phyloP scores from a whole-genome alignment of 1,284 basidiomycete genomes.

The Phylloporus sp. region DNA sequence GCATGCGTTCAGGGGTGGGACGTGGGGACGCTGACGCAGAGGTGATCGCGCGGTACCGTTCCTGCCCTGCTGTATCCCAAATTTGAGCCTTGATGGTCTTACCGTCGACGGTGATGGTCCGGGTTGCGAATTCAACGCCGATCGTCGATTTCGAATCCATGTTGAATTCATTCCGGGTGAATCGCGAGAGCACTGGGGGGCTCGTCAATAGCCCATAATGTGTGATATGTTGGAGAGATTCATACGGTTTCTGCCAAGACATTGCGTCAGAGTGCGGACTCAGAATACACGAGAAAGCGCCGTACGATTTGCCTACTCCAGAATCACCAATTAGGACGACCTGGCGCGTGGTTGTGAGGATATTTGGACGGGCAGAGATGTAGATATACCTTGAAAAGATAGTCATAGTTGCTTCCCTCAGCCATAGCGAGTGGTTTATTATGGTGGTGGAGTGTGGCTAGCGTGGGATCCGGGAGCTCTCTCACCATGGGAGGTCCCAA shows the following conservation, averaged over 20 bases:
- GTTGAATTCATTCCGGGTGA: conserved; percentile 99
- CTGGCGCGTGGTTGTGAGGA: conserved; percentile 48
- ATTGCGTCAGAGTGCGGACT: background rate
- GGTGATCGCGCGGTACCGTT: conserved; percentile 98
- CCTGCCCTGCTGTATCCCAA: conserved; percentile 99
- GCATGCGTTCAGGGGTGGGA: conserved; percentile 7
- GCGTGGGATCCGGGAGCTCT: too few species aligned
- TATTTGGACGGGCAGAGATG: too few species aligned
- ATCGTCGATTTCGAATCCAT: conserved; percentile 99
- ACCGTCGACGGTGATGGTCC: conserved; percentile 92
- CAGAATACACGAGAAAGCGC: conserved; percentile 5
- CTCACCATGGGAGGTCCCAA: conserved; percentile 75
- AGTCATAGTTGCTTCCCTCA: conserved; percentile 93
- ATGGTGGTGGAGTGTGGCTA: too few species aligned
- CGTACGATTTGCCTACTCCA: conserved; percentile 97
- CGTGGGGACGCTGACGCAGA: conserved; percentile 74
- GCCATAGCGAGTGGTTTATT: conserved; percentile 61
- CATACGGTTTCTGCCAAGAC: conserved; percentile 31
- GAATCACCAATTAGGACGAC: conserved; percentile 99
- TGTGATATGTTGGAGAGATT: too few species aligned
- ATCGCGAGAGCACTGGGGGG: conserved; percentile 82
- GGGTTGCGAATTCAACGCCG: conserved; percentile 98
- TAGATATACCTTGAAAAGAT: conserved; percentile 87
- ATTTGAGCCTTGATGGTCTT: conserved; percentile 99
- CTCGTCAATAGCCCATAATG: background rate